These are phyloP conservation scores for Verticillium alfalfae DNA, from an alignment of 2,329 filamentous ascomycete genomes.

Conservation along the genomic window DNA sequence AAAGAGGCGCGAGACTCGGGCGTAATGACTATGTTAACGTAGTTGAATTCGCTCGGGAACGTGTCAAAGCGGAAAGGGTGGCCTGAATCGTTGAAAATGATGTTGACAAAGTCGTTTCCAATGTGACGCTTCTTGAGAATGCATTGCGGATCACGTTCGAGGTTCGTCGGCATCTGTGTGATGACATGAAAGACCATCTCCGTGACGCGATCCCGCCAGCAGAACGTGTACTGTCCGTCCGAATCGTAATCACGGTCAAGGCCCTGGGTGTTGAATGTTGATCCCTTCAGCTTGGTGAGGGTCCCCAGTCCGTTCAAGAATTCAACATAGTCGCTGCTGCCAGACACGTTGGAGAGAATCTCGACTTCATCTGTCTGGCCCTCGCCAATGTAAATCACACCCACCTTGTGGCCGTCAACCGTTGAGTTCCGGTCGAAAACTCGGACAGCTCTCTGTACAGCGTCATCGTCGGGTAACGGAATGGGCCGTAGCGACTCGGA, in stretches of 20 bases:
- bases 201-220: conserved; percentile 90
- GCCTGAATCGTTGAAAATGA: conserved; percentile 97
- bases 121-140: conserved; percentile 90
- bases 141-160: conserved; percentile 68
- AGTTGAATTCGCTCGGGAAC: conserved; percentile 93
- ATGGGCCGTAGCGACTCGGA: conserved; percentile 63
- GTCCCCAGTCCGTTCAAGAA: conserved; percentile 81
- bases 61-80: conserved; percentile 82
- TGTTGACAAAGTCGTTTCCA: conserved; percentile 96
- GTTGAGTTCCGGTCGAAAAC: conserved; percentile 83
- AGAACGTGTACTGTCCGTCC: conserved; percentile 85
- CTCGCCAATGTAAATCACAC: conserved; percentile 87
- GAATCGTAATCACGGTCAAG: conserved; percentile 71
- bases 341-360: conserved; percentile 80
- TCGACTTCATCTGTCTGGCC: conserved; percentile 77
- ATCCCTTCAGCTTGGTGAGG: conserved; percentile 72
- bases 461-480: conserved; percentile 65
- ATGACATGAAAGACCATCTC: conserved; percentile 95
- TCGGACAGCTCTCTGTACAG: conserved; percentile 67
- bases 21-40: conserved; percentile 92
- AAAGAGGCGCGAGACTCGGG: conserved; percentile 78
- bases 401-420: conserved; percentile 92
- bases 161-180: conserved; percentile 93
- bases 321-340: conserved; percentile 80
- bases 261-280: conserved; percentile 89